These are phyloP conservation scores for Sicyos baderoa DNA, from an alignment of 306 rosid genomes.

Conservation along the genomic window DNA sequence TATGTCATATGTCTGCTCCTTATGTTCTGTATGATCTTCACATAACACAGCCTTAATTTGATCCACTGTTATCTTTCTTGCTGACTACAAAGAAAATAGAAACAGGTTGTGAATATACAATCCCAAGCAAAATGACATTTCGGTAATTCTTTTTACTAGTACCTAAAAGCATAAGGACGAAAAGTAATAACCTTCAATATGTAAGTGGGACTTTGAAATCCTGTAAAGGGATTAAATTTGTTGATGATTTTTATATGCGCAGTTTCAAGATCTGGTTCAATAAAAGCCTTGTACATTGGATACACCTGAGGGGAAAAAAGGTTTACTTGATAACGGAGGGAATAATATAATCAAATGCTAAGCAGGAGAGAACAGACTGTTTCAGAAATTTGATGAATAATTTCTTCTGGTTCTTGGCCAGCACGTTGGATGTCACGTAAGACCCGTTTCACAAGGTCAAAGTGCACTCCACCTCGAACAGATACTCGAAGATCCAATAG, in stretches of 20 bases:
- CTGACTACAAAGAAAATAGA: slow-evolving; percentile 53
- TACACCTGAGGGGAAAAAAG: slow-evolving; percentile 51
- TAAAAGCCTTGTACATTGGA: slow-evolving; percentile 98
- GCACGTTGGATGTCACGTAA: slow-evolving; percentile 95
- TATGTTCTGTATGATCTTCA: slow-evolving; percentile 62
- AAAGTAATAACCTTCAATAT: slow-evolving; percentile 60
- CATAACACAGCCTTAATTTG: slow-evolving; percentile 58
- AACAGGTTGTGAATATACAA: background rate
- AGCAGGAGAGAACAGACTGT: slow-evolving; percentile 44
- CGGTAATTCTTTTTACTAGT: slow-evolving; percentile 9
- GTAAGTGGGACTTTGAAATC: slow-evolving; percentile 91
- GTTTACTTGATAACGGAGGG: background rate
- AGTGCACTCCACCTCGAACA: slow-evolving; percentile 98
- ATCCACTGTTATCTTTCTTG: slow-evolving; percentile 51
- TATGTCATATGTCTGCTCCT: slow-evolving; percentile 88
- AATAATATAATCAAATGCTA: slow-evolving; percentile 9
- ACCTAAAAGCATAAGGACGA: slow-evolving; percentile 18
- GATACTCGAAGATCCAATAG: slow-evolving; percentile 87
- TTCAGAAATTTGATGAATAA: slow-evolving; percentile 96
- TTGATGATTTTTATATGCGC: slow-evolving; percentile 86
- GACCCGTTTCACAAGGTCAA: slow-evolving; percentile 94
- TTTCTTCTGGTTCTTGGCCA: slow-evolving; percentile 98
- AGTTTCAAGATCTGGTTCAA: slow-evolving; percentile 94
- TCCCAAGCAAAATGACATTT: slow-evolving; percentile 5
- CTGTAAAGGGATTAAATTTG: slow-evolving; percentile 94